phyloP scores from a whole-genome alignment of 1,284 basidiomycete species.

The Ceratobasidium theobromae region DNA sequence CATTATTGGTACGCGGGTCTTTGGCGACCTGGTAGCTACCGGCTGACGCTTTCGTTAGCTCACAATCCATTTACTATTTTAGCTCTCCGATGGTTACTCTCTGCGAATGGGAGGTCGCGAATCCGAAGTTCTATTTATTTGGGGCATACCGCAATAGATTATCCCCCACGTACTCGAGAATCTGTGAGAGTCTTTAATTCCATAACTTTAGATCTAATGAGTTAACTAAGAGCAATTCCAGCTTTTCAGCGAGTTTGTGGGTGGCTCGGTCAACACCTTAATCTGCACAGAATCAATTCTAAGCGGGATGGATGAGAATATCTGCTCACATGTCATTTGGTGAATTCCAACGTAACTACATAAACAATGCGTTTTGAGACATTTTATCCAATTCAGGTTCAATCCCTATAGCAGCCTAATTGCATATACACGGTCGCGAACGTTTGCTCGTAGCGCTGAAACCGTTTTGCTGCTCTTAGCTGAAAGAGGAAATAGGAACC shows the following conservation, averaged over 20 bases:
- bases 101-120: neutral
- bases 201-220: neutral
- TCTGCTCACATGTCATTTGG: conserved; percentile 16
- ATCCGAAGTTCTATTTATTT: conserved; percentile 8
- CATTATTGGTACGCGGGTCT: conserved; percentile 11
- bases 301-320: conserved; percentile 2
- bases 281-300: conserved; percentile 12
- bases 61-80: conserved; percentile 14
- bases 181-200: neutral
- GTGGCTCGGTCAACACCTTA: conserved; percentile 8
- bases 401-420: conserved; percentile 62
- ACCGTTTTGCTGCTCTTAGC: conserved; percentile 64
- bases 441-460: conserved; percentile 49
- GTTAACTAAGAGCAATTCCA: neutral
- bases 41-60: neutral
- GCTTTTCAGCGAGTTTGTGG: neutral
- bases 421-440: conserved; percentile 56
- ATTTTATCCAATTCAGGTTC: conserved; percentile 49
- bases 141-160: neutral
- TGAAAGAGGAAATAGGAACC: conserved; percentile 56
- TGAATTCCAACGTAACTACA: neutral
- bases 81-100: conserved; percentile 11
- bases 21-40: neutral
- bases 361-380: neutral
- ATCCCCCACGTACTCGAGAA: neutral